Evolutionary conservation across 1,139 yeast species (phyloP).

Genomic region (Suhomyces wounanorum): DNA sequence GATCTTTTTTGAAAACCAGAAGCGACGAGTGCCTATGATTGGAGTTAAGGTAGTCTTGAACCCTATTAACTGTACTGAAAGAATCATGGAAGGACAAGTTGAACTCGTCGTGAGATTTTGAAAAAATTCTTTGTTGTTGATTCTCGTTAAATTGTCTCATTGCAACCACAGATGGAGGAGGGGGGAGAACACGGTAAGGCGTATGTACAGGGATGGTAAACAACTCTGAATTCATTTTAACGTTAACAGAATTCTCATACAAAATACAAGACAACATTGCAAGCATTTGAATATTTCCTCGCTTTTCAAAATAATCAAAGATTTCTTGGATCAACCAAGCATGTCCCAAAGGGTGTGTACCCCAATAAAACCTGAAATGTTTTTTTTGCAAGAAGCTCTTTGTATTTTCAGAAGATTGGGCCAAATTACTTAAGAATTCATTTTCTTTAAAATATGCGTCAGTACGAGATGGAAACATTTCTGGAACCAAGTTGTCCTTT

Average conservation of each 20-base stretch:
- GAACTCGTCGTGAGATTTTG: conserved; percentile 10
- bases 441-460: conserved; percentile 8
- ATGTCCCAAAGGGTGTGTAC: conserved; percentile 77
- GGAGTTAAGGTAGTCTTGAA: conserved; percentile 12
- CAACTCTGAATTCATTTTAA: conserved; percentile 20
- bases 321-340: conserved; percentile 68
- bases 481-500: conserved; percentile 17
- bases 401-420: conserved; percentile 21
- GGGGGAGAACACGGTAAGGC: conserved; percentile 44
- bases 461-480: conserved; percentile 9
- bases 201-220: conserved; percentile 49
- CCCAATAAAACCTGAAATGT: conserved; percentile 62
- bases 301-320: conserved; percentile 62
- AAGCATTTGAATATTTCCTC: conserved; percentile 80
- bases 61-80: conserved; percentile 11
- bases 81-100: conserved; percentile 15
- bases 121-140: conserved; percentile 5
- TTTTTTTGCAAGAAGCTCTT: conserved; percentile 18
- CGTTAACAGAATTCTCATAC: conserved; percentile 40
- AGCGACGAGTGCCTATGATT: conserved; percentile 22
- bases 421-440: conserved; percentile 22
- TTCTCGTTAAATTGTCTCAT: conserved; percentile 19
- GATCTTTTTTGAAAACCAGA: conserved; percentile 26
- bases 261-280: conserved; percentile 82
- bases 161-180: conserved; percentile 29